Conservation (phyloP, 2,329 filamentous ascomycete species). For the Clarireedia paspali region DNA sequence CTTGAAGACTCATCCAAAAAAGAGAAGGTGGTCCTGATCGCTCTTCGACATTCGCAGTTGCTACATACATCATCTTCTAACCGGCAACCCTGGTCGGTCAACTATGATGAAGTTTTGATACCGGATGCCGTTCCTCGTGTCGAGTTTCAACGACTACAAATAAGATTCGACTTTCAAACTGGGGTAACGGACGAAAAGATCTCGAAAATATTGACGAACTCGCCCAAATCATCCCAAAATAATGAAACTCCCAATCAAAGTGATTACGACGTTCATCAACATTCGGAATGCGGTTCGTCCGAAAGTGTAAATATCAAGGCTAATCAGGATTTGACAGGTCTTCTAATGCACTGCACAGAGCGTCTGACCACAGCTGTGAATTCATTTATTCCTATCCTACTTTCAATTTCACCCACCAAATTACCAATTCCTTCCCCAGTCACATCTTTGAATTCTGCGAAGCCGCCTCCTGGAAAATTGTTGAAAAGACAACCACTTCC, state of each 20-base stretch:
- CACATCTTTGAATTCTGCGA: background rate
- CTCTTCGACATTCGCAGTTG: slow-evolving; percentile 14
- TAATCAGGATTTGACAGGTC: background rate
- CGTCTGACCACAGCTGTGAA: background rate
- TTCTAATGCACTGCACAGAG: background rate
- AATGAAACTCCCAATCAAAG: no score
- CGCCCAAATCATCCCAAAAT: background rate
- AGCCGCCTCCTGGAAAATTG: background rate
- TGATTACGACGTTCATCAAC: no score
- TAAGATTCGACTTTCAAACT: slow-evolving; percentile 17
- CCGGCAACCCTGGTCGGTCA: background rate
- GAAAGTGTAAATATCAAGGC: background rate
- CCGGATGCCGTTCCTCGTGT: slow-evolving; percentile 15
- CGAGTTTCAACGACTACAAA: slow-evolving; percentile 16
- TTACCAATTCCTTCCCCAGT: background rate
- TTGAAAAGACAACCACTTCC: background rate
- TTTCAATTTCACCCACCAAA: background rate
- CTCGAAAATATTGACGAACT: background rate
- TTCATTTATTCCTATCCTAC: background rate
- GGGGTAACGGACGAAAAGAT: background rate
- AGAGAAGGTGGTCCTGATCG: slow-evolving; percentile 13
- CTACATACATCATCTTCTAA: background rate
- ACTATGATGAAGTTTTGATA: slow-evolving; percentile 11
- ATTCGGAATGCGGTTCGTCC: no score
- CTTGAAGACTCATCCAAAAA: background rate